A percentile compares a stretch with the other conserved stretches of the same genome.
phyloP scores from a whole-genome alignment of 805 yeast genomes.

The Debaryomyces maramus region DNA sequence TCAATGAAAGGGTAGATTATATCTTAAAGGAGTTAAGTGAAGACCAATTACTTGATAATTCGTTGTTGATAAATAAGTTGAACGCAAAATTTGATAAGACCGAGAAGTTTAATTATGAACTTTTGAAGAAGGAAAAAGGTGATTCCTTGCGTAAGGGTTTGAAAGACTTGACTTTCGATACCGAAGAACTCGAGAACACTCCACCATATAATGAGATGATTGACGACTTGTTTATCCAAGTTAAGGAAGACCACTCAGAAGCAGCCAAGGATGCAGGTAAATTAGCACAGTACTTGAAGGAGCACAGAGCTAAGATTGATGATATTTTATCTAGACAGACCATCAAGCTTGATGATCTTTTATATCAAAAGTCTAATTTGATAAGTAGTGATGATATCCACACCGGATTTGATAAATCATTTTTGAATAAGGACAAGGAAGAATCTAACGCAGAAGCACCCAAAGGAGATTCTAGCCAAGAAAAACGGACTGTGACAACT shows the following conservation, averaged over 20 bases:
- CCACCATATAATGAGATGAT: slow-evolving; percentile 90
- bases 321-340: slow-evolving; percentile 63
- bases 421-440: slow-evolving; percentile 59
- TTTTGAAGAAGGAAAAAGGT: slow-evolving; percentile 35
- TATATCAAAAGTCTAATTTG: slow-evolving; percentile 67
- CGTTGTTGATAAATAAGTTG: slow-evolving; percentile 40
- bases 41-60: slow-evolving; percentile 34
- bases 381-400: slow-evolving; percentile 90
- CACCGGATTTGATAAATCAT: slow-evolving; percentile 87
- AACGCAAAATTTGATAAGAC: slow-evolving; percentile 52
- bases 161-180: slow-evolving; percentile 35
- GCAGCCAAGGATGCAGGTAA: slow-evolving; percentile 39
- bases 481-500: slow-evolving; percentile 28
- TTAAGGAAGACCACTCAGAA: slow-evolving; percentile 59
- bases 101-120: slow-evolving; percentile 54
- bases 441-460: slow-evolving; percentile 18
- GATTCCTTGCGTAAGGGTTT: slow-evolving; percentile 47
- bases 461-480: slow-evolving; percentile 8
- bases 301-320: slow-evolving; percentile 71
- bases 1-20: slow-evolving; percentile 71
- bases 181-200: slow-evolving; percentile 40
- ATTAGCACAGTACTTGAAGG: slow-evolving; percentile 41
- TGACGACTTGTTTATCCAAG: slow-evolving; percentile 80
- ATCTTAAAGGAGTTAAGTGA: slow-evolving; percentile 47
- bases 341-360: slow-evolving; percentile 63